A percentile compares a stretch with the other conserved stretches of the same genome.
Conservation (phyloP, 2,329 filamentous ascomycete genomes). For the Fonsecaea multimorphosa region DNA sequence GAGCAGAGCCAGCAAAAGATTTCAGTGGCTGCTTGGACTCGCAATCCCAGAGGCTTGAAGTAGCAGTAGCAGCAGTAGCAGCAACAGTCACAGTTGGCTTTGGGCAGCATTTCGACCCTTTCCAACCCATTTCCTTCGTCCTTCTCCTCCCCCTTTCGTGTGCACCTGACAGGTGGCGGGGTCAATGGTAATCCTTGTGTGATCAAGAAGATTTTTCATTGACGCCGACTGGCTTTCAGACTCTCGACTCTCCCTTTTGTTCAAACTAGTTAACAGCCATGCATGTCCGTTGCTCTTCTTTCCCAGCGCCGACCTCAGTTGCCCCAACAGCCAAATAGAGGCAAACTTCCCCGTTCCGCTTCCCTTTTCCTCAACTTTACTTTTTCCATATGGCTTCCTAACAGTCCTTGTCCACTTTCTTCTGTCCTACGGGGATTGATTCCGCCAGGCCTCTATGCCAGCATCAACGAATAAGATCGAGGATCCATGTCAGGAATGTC, state of each 20-base stretch:
- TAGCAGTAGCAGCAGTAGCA: background rate
- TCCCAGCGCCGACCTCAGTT: constrained; percentile 2
- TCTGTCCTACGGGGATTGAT: constrained; percentile 20
- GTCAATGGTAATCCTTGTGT: constrained; percentile 6
- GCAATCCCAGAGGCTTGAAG: background rate
- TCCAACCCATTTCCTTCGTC: background rate
- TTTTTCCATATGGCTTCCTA: constrained; percentile 19
- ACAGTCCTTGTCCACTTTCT: constrained; percentile 3
- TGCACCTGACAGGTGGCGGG: constrained; percentile 13
- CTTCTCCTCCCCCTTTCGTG: background rate
- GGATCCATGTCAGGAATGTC: constrained; percentile 40
- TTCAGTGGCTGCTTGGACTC: background rate
- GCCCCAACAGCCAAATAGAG: constrained; percentile 15
- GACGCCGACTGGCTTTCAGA: background rate
- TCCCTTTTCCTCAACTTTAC: constrained; percentile 2
- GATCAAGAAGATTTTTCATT: background rate
- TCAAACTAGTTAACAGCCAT: constrained; percentile 1
- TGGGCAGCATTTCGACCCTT: background rate
- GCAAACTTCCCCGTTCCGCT: constrained; percentile 19
- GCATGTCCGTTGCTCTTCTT: background rate
- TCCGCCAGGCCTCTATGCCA: constrained; percentile 34
- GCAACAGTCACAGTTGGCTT: background rate
- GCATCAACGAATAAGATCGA: constrained; percentile 35
- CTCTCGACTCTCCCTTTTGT: background rate
- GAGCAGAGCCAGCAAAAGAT: background rate